Base-by-base conservation (phyloP, 1,284 basidiomycete genomes). In the Malassezia restricta region DNA sequence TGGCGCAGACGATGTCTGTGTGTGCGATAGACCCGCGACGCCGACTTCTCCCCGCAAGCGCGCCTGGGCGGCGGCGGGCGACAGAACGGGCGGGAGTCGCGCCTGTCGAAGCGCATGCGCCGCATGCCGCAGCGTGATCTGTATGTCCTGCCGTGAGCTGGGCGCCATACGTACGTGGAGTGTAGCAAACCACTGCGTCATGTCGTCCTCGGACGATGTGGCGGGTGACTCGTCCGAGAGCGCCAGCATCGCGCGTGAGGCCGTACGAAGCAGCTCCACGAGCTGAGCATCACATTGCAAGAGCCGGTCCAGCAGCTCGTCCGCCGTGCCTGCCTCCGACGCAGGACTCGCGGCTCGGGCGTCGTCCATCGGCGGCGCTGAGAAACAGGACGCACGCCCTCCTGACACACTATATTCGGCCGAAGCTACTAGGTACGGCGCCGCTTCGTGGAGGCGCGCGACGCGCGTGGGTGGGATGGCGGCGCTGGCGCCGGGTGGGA, bases 61-160 rank as follows among this genome's bases (percentile, higher is more conserved):
- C 17, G 53, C 49, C 12, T 35, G 43, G 8, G 53, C 47, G 1
- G 35, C 29, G 17, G 53, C 53, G 1, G 53, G 53, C 31, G 42
- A 29, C 29, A 44, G 39, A n/a, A 55, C 28, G 8, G 53, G 53
- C 27, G 53, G 49, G 9, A 55, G 35, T 14, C 41, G 53, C 43
- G 53, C 53, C 27, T 55, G 42, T 8, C 53, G 53, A 33, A 55
- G 49, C n/a, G 53, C 48, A n/a, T 27, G 53, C 20, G 53, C 53
- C 9, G 53, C 48, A 20, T 55, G 37, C 5, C 49, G 47, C 27
- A 55, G 40, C n/a, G 53, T 50, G 17, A 55, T 15, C 17, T 55
- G 53, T 1, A 55, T 33, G 17, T 55, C 53, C 53, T 55, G 51
- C 42, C n/a, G 43, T 50, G 1, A 46, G 48, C 20, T 29, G 8